Conservation (phyloP, 2,329 filamentous ascomycete species). For the Chaetomium sp. region DNA sequence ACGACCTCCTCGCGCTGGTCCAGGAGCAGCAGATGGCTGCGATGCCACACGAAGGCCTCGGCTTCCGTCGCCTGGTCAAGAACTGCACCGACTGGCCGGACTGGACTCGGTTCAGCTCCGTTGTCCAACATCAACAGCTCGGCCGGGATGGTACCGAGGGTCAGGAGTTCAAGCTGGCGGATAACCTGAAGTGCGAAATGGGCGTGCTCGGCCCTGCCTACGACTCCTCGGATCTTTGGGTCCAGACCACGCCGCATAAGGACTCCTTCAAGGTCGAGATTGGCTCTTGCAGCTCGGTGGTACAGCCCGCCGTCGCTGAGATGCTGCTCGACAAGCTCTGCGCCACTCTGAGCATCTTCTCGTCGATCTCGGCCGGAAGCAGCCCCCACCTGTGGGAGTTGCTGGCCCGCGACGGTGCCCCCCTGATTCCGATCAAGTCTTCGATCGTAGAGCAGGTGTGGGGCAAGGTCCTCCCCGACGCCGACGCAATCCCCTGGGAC, state of each 20-base stretch:
- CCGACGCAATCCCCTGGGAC: conserved; percentile 19
- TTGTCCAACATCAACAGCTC: conserved; percentile 39
- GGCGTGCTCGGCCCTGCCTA: conserved; percentile 23
- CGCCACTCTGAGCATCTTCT: conserved; percentile 22
- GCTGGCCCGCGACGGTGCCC: conserved; percentile 14
- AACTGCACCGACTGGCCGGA: conserved; percentile 39
- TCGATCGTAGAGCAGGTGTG: conserved; percentile 21
- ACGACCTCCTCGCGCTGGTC: conserved; percentile 29
- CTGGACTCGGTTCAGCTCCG: conserved; percentile 37
- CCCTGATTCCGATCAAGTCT: conserved; percentile 20
- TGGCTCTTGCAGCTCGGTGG: conserved; percentile 23
- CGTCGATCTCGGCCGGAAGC: conserved; percentile 7
- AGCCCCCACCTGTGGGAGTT: conserved; percentile 22
- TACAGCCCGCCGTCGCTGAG: conserved; percentile 20
- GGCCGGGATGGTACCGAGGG: conserved; percentile 21
- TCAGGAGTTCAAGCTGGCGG: conserved; percentile 19
- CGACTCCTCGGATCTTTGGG: conserved; percentile 24
- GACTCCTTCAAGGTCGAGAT: conserved; percentile 25
- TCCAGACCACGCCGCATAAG: conserved; percentile 19
- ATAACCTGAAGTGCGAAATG: conserved; percentile 23
- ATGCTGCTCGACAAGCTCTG: conserved; percentile 25
- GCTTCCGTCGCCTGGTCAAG: conserved; percentile 39
- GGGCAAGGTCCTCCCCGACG: conserved; percentile 22
- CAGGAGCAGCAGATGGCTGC: conserved; percentile 28
- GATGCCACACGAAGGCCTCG: conserved; percentile 36